These are phyloP conservation scores for Naganishia cerealis DNA, from an alignment of 1,284 basidiomycete genomes.

Conservation along the genomic window DNA sequence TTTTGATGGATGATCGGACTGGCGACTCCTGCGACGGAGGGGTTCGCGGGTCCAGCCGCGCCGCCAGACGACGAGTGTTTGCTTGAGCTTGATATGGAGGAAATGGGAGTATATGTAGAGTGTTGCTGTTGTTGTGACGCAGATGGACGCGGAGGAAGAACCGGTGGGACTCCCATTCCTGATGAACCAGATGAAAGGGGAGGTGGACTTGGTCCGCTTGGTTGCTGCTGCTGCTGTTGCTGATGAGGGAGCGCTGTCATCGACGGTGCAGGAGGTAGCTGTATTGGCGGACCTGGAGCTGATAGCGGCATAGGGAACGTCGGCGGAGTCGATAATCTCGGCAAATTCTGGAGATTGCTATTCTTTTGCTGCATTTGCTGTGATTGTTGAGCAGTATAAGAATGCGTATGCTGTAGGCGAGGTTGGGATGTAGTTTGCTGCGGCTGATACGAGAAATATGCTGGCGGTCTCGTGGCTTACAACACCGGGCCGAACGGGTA, in stretches of 20 bases:
- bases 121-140: conserved; percentile 4
- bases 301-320: conserved; percentile 4
- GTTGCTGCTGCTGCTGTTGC: background rate
- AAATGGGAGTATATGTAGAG: background rate
- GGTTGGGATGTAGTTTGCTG: background rate
- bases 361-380: background rate
- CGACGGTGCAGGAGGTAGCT: conserved; percentile 3
- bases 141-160: conserved; percentile 11
- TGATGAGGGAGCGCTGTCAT: background rate
- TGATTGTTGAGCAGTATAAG: background rate
- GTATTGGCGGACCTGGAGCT: background rate
- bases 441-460: background rate
- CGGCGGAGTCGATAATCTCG: conserved; percentile 14
- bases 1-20: conserved; percentile 8
- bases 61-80: conserved; percentile 5
- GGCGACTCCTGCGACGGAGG: conserved; percentile 8
- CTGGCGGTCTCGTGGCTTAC: background rate
- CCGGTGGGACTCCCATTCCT: conserved; percentile 1
- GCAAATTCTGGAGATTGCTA: conserved; percentile 12
- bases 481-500: too few species aligned
- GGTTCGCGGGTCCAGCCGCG: background rate
- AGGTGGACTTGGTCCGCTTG: conserved; percentile 7
- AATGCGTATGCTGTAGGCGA: background rate
- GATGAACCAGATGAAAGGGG: conserved; percentile 10
- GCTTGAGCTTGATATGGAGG: background rate